Evolutionary conservation across 768 basidiomycete species (phyloP).

Genomic region (Lentinula boryana): DNA sequence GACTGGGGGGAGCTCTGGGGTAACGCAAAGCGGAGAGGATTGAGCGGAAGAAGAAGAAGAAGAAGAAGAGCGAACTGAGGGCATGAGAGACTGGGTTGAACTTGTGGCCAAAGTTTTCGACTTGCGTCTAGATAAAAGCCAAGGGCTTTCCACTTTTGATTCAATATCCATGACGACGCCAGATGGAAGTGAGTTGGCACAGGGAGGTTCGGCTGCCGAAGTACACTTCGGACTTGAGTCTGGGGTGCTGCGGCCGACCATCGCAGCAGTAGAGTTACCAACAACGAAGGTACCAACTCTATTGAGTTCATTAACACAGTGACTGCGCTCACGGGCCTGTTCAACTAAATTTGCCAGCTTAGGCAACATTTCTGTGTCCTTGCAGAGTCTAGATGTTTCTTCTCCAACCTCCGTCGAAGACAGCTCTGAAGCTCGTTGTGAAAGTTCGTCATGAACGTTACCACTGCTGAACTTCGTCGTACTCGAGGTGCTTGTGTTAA

Average conservation of each 20-base stretch:
- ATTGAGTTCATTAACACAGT: not conserved
- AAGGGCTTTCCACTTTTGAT: not conserved
- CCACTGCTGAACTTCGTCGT: not conserved
- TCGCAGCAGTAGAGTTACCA: not conserved
- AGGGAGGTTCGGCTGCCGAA: not conserved
- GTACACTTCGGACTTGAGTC: not conserved
- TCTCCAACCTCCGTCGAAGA: not conserved
- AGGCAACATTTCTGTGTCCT: not conserved
- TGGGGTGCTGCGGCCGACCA: not conserved
- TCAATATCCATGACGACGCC: slow-evolving; percentile 1
- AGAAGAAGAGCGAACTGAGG: not conserved
- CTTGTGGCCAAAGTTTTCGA: not conserved
- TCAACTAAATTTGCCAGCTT: not conserved
- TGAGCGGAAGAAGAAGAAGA: slow-evolving; percentile 3
- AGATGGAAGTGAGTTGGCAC: not conserved
- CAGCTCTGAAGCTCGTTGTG: not conserved
- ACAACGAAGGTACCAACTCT: not conserved
- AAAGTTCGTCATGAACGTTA: too few species aligned
- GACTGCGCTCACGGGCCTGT: not conserved
- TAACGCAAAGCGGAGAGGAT: not conserved
- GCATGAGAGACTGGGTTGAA: not conserved
- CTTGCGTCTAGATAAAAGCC: not conserved
- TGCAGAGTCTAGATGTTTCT: not conserved
- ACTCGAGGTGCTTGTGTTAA: not conserved
- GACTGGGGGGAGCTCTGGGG: not conserved